Conservation (phyloP, 148 eudicot species). For the Camellia japonica region DNA sequence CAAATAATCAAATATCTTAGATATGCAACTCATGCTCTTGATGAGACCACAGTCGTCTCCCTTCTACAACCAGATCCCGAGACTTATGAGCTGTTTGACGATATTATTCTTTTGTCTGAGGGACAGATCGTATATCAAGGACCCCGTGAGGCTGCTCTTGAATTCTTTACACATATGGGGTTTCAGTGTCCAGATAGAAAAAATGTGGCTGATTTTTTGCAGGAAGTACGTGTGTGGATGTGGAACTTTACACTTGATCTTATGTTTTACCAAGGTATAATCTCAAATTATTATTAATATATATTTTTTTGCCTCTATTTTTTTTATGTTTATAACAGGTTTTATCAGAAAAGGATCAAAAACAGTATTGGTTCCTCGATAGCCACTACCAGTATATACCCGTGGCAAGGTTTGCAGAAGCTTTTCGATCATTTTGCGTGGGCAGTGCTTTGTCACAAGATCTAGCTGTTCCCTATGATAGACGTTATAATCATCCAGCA, state of each 20-base stretch:
- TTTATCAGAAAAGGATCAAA: constrained; percentile 80
- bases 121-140: constrained; percentile 98
- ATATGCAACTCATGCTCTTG: constrained; percentile 66
- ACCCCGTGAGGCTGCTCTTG: constrained; percentile 65
- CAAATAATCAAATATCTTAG: constrained; percentile 75
- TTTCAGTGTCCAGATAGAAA: constrained; percentile 84
- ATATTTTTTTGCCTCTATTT: background rate
- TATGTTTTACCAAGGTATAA: constrained; percentile 3
- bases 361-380: constrained; percentile 70
- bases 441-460: constrained; percentile 59
- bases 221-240: constrained; percentile 54
- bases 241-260: background rate
- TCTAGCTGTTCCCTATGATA: constrained; percentile 65
- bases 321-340: constrained; percentile 43
- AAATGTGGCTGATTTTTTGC: constrained; percentile 89
- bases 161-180: constrained; percentile 79
- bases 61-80: constrained; percentile 96
- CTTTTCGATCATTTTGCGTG: constrained; percentile 61
- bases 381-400: constrained; percentile 57
- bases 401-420: constrained; percentile 73
- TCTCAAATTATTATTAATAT: background rate
- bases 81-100: constrained; percentile 85
- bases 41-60: constrained; percentile 75
- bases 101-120: constrained; percentile 73
- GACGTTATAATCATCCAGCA: constrained; percentile 62